phyloP scores from a whole-genome alignment of 495 filamentous ascomycete genomes.

The Penicillium daleae region DNA sequence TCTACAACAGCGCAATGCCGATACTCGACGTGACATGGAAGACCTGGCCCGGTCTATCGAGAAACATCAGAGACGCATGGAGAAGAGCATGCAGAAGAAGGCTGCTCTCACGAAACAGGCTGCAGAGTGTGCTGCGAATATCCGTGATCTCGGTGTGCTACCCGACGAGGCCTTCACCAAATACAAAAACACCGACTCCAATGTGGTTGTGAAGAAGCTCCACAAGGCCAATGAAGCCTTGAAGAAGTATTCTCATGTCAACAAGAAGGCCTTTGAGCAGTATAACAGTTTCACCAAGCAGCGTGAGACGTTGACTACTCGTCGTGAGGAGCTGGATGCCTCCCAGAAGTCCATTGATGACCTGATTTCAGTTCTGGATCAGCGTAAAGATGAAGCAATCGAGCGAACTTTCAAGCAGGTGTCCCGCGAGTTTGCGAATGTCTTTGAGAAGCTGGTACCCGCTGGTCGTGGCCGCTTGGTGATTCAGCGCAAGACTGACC shows the following conservation, averaged over 20 bases:
- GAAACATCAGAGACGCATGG: conserved; percentile 86
- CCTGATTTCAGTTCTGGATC: conserved; percentile 85
- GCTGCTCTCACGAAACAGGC: conserved; percentile 75
- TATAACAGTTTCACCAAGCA: conserved; percentile 96
- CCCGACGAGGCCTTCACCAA: conserved; percentile 94
- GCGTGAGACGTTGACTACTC: conserved; percentile 78
- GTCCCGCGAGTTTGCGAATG: conserved; percentile 83
- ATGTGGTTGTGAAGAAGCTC: conserved; percentile 79
- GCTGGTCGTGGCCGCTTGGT: conserved; percentile 89
- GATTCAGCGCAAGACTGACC: conserved; percentile 89
- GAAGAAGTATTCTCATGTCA: conserved; percentile 96
- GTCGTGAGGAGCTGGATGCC: conserved; percentile 81
- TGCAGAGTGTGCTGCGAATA: conserved; percentile 80
- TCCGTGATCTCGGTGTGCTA: conserved; percentile 89
- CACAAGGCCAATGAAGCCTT: conserved; percentile 92
- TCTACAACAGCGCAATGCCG: conserved; percentile 64
- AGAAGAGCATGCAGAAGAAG: conserved; percentile 87
- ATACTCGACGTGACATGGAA: conserved; percentile 69
- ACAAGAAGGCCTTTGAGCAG: conserved; percentile 99
- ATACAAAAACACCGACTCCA: conserved; percentile 78
- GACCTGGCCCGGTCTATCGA: conserved; percentile 82
- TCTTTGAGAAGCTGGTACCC: conserved; percentile 94
- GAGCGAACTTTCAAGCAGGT: conserved; percentile 99
- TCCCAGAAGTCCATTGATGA: conserved; percentile 85
- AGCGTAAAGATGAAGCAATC: conserved; percentile 89